Base-by-base conservation (phyloP, 2,329 filamentous ascomycete genomes). In the Penicillium sp. region DNA sequence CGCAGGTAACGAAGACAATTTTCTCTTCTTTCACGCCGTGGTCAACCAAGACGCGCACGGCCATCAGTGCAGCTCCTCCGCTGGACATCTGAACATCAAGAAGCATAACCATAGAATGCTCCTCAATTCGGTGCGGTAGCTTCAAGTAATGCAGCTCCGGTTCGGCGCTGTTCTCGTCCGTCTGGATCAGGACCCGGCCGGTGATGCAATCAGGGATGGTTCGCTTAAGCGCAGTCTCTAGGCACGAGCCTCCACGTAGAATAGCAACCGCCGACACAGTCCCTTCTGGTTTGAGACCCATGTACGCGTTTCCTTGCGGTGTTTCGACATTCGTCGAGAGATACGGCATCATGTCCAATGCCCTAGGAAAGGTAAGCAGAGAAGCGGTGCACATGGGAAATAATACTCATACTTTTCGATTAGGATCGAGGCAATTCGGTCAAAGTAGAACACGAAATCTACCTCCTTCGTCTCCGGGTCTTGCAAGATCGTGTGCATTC, bases 391-490 rank as follows among this genome's bases (percentile, higher is more conserved):
- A 3, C 23, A 16, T n/a, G 24, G 10, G 6, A 3, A 20, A 9
- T 2, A 6, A 13, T 16, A 35, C 2, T n/a, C 31, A 43, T 70
- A 77, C 62, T 72, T 78, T 68, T 97, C 91, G 38, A 97, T 80
- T 22, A 97, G 76, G 42, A 96, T 75, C n/a, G 86, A 82, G 1
- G 87, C 82, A 29, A 97, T 75, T 29, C 93, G 81, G 69, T 98
- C 89, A 67, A 97, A 96, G 70, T 97, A 97, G 70, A 97, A 97
- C 52, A 95, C 88, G 65, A 96, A 97, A 59, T 97, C 90, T 64
- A 95, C 91, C 34, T 87, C 79, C 6, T 79, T 75, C 0, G 89
- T 91, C 39, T 83, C 78, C 14, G 87, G 85, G 58, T 93, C 80
- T 62, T 94, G 85, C 32, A 98, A 80, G 46, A 96, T 86, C 0